Percentiles rank a stretch among this genome's conserved stretches.
Evolutionary conservation across 164 flowering plant genomes (phyloP).

Genomic region (Tinospora cordifolia): DNA sequence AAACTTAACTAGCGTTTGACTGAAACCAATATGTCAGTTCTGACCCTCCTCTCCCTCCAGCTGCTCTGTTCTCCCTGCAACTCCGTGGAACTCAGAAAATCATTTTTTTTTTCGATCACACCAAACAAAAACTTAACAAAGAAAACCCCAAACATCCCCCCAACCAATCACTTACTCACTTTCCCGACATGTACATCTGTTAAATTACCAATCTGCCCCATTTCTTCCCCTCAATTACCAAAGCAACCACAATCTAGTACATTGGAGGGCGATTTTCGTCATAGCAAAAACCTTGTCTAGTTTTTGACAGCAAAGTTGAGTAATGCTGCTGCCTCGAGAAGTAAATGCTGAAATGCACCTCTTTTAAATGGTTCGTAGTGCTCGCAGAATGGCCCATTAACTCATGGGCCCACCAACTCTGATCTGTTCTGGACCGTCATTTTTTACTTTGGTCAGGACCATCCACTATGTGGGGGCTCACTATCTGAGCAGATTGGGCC

Average conservation of each 20-base stretch:
- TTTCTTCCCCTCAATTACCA: not conserved
- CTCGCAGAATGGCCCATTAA: not conserved
- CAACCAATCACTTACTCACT: not conserved
- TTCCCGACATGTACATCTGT: not conserved
- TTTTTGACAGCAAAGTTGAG: no score
- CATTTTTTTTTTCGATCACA: conserved; percentile 8
- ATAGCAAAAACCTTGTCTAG: no score
- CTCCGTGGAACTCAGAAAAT: conserved; percentile 11
- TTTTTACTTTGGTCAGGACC: not conserved
- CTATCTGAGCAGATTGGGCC: no score
- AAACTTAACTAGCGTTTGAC: conserved; percentile 10
- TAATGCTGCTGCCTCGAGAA: not conserved
- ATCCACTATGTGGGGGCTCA: no score
- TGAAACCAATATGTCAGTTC: conserved; percentile 2
- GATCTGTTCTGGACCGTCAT: not conserved
- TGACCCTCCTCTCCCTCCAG: no score
- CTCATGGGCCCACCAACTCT: not conserved
- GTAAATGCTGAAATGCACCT: conserved; percentile 1
- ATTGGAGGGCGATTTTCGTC: not conserved
- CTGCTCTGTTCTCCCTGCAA: not conserved
- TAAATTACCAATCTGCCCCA: not conserved
- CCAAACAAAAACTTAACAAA: conserved; percentile 6
- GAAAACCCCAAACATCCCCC: not conserved
- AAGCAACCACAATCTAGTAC: no score
- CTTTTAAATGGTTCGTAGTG: not conserved